A percentile compares a stretch with the other conserved stretches of the same genome.
phyloP scores from a whole-genome alignment of 83 land plant genomes.

The Picea mariana region DNA sequence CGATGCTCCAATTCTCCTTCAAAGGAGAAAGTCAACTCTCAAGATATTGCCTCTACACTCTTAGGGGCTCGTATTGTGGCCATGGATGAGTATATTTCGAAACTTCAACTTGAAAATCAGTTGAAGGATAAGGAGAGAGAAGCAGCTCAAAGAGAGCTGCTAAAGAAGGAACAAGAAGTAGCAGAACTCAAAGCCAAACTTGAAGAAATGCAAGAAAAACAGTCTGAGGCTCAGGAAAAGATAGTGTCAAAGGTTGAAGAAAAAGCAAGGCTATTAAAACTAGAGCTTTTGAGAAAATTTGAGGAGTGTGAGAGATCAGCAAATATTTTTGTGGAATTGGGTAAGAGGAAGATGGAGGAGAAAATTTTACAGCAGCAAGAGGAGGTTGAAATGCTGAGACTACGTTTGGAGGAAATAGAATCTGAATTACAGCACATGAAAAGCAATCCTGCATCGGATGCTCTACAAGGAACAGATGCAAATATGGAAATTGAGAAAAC shows the following conservation, averaged over 20 bases:
- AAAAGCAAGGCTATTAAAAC: conserved; percentile 34
- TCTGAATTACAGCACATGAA: conserved; percentile 35
- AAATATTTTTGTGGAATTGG: conserved; percentile 41
- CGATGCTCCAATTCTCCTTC: conserved; percentile 60
- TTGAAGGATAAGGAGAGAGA: conserved; percentile 63
- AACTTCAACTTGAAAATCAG: conserved; percentile 77
- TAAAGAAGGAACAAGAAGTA: conserved; percentile 74
- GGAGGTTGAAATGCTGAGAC: conserved; percentile 65
- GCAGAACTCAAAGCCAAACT: conserved; percentile 51
- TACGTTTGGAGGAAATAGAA: conserved; percentile 71
- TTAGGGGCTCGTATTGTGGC: conserved; percentile 75
- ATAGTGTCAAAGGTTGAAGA: conserved; percentile 58
- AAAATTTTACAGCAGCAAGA: conserved; percentile 63
- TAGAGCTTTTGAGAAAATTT: conserved; percentile 44
- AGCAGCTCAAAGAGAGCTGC: conserved; percentile 48
- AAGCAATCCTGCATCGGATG: background rate
- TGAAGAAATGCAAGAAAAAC: conserved; percentile 34
- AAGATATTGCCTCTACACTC: conserved; percentile 40
- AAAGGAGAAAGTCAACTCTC: conserved; percentile 29
- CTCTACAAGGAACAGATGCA: background rate
- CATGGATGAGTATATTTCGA: conserved; percentile 79
- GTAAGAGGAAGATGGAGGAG: conserved; percentile 70
- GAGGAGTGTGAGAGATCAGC: conserved; percentile 49
- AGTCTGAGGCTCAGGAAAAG: conserved; percentile 33
- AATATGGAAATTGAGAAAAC: conserved; percentile 4